phyloP scores from a whole-genome alignment of 768 basidiomycete genomes.

The Zangia roseola region DNA sequence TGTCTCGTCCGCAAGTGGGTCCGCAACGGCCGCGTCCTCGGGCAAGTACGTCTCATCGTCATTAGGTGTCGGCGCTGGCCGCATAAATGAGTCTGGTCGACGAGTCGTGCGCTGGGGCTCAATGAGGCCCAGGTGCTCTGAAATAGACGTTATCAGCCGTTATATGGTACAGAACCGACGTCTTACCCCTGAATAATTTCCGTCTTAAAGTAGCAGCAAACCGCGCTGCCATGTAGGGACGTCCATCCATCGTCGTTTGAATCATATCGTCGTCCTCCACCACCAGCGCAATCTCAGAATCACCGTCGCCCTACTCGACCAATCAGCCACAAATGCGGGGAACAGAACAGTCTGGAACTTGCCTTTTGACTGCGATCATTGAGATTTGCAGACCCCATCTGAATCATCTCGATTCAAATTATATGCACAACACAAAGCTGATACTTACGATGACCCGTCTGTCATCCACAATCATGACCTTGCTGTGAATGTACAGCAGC shows the following conservation, averaged over 20 bases:
- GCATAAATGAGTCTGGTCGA: constrained; percentile 62
- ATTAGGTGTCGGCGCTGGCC: constrained; percentile 69
- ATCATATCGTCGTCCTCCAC: constrained; percentile 87
- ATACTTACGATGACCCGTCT: constrained; percentile 76
- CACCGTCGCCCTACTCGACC: constrained; percentile 71
- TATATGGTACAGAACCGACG: background rate
- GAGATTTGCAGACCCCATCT: constrained; percentile 94
- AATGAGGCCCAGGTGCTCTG: constrained; percentile 88
- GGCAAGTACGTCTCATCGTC: constrained; percentile 57
- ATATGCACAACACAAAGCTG: background rate
- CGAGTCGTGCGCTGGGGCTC: constrained; percentile 57
- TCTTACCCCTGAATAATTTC: constrained; percentile 74
- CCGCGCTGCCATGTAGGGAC: constrained; percentile 65
- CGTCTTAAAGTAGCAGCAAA: constrained; percentile 86
- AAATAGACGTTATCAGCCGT: constrained; percentile 3
- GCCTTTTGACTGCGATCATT: constrained; percentile 86
- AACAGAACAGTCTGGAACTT: background rate
- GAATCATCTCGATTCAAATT: background rate
- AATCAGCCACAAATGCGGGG: constrained; percentile 5
- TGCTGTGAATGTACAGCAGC: constrained; percentile 79
- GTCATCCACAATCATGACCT: constrained; percentile 95
- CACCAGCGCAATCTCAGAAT: constrained; percentile 91
- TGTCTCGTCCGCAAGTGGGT: constrained; percentile 69
- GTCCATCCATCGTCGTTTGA: constrained; percentile 73
- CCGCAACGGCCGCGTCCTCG: constrained; percentile 70